Evolutionary conservation across 2,329 filamentous ascomycete species (phyloP).

Genomic region (Orbilia brochopaga): DNA sequence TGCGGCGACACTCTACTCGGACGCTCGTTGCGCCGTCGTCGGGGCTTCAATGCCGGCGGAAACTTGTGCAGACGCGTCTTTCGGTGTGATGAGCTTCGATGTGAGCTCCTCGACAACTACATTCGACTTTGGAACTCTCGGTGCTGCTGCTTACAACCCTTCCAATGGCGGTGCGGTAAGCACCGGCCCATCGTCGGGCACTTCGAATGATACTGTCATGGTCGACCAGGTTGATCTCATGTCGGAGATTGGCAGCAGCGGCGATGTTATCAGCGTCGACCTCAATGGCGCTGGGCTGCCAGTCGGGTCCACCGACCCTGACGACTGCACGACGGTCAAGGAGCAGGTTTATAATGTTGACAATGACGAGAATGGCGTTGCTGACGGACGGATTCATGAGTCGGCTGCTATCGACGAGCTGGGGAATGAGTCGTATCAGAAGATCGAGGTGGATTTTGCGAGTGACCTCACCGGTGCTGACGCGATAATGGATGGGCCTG

Average conservation of each 20-base stretch:
- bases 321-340: constrained; percentile 5
- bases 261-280: background rate
- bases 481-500: constrained; percentile 5
- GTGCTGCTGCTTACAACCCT: too few species aligned
- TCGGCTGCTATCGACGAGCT: background rate
- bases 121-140: background rate
- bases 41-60: background rate
- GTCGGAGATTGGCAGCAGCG: background rate
- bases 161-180: too few species aligned
- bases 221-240: too few species aligned
- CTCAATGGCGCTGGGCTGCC: background rate
- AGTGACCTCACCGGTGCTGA: constrained; percentile 6
- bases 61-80: background rate
- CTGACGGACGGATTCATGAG: constrained; percentile 19
- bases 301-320: background rate
- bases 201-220: too few species aligned
- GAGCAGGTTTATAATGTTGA: constrained; percentile 10
- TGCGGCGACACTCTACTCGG: background rate
- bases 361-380: constrained; percentile 10
- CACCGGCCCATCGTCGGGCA: too few species aligned
- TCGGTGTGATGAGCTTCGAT: background rate
- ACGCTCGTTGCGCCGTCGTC: background rate
- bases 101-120: background rate
- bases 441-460: background rate
- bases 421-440: constrained; percentile 1